Conservation (phyloP, 306 rosid genomes). For the Cicer pinnatifidum region DNA sequence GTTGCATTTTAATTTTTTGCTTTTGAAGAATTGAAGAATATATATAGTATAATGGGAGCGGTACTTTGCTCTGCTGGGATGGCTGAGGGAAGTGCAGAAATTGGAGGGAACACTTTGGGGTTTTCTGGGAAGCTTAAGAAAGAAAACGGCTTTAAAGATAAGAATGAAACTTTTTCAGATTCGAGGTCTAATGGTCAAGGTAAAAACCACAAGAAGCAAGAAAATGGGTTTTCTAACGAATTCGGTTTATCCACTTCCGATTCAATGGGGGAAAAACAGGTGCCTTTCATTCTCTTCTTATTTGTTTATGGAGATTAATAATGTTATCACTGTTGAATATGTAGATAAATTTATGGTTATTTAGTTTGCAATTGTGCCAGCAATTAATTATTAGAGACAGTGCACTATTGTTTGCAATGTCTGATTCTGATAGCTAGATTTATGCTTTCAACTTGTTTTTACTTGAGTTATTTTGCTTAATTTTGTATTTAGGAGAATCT, state of each 20-base stretch:
- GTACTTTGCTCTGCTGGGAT: slow-evolving; percentile 68
- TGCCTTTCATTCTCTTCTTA: slow-evolving; percentile 9
- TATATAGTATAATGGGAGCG: slow-evolving; percentile 64
- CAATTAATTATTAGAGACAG: background rate
- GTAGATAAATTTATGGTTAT: slow-evolving; percentile 13
- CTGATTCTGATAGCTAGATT: slow-evolving; percentile 18
- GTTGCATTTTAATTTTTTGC: background rate
- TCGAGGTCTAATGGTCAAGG: slow-evolving; percentile 46
- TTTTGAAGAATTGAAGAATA: slow-evolving; percentile 1
- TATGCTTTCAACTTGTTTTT: slow-evolving; percentile 2
- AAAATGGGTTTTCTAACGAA: slow-evolving; percentile 50
- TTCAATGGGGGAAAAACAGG: slow-evolving; percentile 52
- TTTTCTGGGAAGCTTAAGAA: slow-evolving; percentile 59
- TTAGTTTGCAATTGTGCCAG: background rate
- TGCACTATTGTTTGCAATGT: slow-evolving; percentile 6
- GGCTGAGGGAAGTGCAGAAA: slow-evolving; percentile 45
- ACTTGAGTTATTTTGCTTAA: background rate
- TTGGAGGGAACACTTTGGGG: slow-evolving; percentile 47
- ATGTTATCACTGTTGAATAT: background rate
- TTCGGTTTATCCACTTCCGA: slow-evolving; percentile 46
- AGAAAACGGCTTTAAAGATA: slow-evolving; percentile 39
- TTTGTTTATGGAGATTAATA: background rate
- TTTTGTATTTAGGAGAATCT: slow-evolving; percentile 3
- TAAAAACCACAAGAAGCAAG: slow-evolving; percentile 45
- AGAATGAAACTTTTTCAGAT: slow-evolving; percentile 40